Evolutionary conservation across 2,329 filamentous ascomycete species (phyloP).

Genomic region (Hymenoscyphus albidus): DNA sequence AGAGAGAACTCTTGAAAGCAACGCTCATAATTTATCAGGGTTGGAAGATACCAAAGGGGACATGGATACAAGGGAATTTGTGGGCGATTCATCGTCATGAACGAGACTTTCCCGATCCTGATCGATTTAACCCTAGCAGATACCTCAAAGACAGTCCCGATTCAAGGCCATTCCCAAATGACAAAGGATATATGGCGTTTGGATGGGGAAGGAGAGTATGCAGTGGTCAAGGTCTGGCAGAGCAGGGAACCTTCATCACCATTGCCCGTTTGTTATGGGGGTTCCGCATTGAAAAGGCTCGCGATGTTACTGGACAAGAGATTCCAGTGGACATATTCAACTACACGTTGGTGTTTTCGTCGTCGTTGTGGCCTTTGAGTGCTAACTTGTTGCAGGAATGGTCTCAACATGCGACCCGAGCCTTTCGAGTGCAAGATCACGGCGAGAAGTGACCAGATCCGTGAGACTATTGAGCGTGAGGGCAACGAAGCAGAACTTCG

Average conservation of each 20-base stretch:
- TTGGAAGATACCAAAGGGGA: slow-evolving; percentile 22
- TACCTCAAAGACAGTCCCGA: slow-evolving; percentile 37
- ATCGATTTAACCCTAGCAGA: slow-evolving; percentile 44
- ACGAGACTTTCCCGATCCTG: slow-evolving; percentile 37
- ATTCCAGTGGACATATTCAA: slow-evolving; percentile 26
- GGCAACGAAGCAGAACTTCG: slow-evolving; percentile 21
- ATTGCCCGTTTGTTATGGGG: slow-evolving; percentile 22
- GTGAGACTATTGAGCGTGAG: slow-evolving; percentile 20
- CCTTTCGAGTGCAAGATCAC: slow-evolving; percentile 35
- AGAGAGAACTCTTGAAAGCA: slow-evolving; percentile 34
- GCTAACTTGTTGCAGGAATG: slow-evolving; percentile 17
- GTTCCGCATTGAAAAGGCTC: slow-evolving; percentile 20
- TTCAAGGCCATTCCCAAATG: slow-evolving; percentile 49
- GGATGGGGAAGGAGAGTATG: slow-evolving; percentile 52
- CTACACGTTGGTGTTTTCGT: slow-evolving; percentile 31
- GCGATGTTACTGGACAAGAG: slow-evolving; percentile 22
- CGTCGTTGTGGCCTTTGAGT: slow-evolving; percentile 11
- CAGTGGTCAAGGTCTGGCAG: slow-evolving; percentile 48
- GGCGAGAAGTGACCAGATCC: slow-evolving; percentile 27
- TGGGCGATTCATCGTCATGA: slow-evolving; percentile 30
- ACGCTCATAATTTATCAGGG: slow-evolving; percentile 7
- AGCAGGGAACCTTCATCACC: slow-evolving; percentile 24
- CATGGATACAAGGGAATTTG: slow-evolving; percentile 37
- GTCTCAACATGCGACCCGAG: slow-evolving; percentile 29
- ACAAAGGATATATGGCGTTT: slow-evolving; percentile 51